Conservation (phyloP, 2,329 filamentous ascomycete genomes). For the Aspergillus pseudoterreus region DNA sequence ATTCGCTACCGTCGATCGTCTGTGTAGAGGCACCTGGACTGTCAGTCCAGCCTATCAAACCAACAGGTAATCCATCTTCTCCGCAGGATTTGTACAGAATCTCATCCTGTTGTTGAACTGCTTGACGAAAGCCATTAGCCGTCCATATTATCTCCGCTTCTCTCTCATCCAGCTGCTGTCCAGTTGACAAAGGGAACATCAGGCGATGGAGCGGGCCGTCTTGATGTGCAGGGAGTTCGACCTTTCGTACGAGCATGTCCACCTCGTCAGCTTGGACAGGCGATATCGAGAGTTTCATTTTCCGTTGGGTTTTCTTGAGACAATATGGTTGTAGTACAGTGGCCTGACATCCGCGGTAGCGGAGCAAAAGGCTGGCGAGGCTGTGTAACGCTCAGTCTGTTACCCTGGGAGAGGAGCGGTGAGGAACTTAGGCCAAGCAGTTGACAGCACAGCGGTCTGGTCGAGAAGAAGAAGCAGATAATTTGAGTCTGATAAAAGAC, state of each 20-base stretch:
- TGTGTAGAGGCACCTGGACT: not conserved
- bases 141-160: slow-evolving; percentile 1
- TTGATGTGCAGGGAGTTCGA: slow-evolving; percentile 4
- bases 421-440: no score
- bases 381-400: no score
- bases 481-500: no score
- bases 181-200: slow-evolving; percentile 2
- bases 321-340: no score
- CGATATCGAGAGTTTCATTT: slow-evolving; percentile 3
- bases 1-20: not conserved
- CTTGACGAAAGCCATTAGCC: slow-evolving; percentile 1
- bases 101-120: slow-evolving; percentile 3
- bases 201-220: not conserved
- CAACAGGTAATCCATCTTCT: slow-evolving; percentile 5
- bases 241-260: slow-evolving; percentile 3
- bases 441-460: no score
- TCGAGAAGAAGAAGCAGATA: no score
- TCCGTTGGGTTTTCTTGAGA: not conserved
- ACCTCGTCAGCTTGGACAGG: slow-evolving; percentile 1
- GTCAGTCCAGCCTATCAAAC: slow-evolving; percentile 3
- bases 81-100: slow-evolving; percentile 6
- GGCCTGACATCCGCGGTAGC: no score
- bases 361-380: no score
- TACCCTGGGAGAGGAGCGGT: no score
- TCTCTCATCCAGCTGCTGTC: not conserved